These are phyloP conservation scores for Globisporangium mamillatum DNA, from an alignment of 352 stramenopile genomes.

Conservation along the genomic window DNA sequence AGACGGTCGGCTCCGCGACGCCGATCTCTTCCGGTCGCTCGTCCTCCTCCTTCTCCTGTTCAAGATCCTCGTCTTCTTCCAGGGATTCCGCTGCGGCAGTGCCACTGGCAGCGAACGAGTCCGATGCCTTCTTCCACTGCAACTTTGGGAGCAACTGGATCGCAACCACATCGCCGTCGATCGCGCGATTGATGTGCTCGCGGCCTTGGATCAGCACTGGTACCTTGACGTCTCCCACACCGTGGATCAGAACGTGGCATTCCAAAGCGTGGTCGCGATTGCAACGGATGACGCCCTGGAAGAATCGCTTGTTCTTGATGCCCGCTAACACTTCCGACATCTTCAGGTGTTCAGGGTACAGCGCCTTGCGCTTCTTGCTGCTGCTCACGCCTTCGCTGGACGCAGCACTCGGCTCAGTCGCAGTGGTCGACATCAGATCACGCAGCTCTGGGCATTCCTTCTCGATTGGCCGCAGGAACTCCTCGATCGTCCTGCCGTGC, in stretches of 20 bases:
- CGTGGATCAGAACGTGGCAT: constrained; percentile 79
- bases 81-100: constrained; percentile 36
- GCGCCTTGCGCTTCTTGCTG: constrained; percentile 37
- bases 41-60: constrained; percentile 30
- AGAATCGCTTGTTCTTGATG: constrained; percentile 86
- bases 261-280: constrained; percentile 86
- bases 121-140: constrained; percentile 74
- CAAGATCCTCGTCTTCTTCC: constrained; percentile 41
- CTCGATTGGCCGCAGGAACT: constrained; percentile 57
- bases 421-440: constrained; percentile 48
- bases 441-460: constrained; percentile 47
- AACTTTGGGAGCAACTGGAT: constrained; percentile 91
- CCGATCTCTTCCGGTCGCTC: constrained; percentile 30
- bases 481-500: constrained; percentile 50
- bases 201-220: constrained; percentile 70
- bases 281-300: constrained; percentile 87
- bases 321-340: constrained; percentile 78
- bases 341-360: constrained; percentile 78
- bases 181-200: constrained; percentile 94
- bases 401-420: constrained; percentile 20
- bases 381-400: constrained; percentile 39
- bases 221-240: constrained; percentile 54
- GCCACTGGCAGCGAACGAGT: constrained; percentile 58
- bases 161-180: constrained; percentile 97
- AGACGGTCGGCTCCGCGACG: constrained; percentile 65